Evolutionary conservation across 306 rosid genomes (phyloP).

Genomic region (Quercus bicolor): DNA sequence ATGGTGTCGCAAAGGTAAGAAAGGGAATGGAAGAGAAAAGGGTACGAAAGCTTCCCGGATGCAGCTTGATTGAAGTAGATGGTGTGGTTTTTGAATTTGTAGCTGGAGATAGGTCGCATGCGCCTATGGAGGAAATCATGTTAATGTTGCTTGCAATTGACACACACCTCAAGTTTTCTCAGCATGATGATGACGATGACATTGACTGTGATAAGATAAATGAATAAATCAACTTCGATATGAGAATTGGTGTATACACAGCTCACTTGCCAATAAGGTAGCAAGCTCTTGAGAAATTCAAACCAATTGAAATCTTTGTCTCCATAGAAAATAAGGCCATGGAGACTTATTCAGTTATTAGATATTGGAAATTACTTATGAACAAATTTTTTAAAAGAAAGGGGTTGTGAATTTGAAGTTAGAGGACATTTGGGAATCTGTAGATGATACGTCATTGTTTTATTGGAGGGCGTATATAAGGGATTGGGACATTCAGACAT

Average conservation of each 20-base stretch:
- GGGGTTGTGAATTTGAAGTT: no score
- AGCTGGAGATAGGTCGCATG: slow-evolving; percentile 35
- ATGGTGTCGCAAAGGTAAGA: slow-evolving; percentile 32
- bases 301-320: no score
- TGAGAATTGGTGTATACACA: neutral
- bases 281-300: no score
- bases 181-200: neutral
- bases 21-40: slow-evolving; percentile 33
- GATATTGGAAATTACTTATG: no score
- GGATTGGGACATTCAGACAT: no score
- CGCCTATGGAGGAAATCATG: slow-evolving; percentile 20
- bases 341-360: no score
- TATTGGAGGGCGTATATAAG: no score
- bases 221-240: neutral
- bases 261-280: neutral
- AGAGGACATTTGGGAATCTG: no score
- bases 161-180: slow-evolving; percentile 28
- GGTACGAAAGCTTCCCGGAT: slow-evolving; percentile 35
- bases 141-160: slow-evolving; percentile 20
- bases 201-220: neutral
- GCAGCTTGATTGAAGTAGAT: slow-evolving; percentile 39
- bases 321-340: no score
- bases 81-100: slow-evolving; percentile 36
- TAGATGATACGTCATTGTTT: no score
- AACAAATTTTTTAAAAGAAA: no score